Percentiles rank a stretch among this genome's conserved stretches.
Conservation (phyloP, 805 yeast species). For the Maudiozyma barnettii region DNA sequence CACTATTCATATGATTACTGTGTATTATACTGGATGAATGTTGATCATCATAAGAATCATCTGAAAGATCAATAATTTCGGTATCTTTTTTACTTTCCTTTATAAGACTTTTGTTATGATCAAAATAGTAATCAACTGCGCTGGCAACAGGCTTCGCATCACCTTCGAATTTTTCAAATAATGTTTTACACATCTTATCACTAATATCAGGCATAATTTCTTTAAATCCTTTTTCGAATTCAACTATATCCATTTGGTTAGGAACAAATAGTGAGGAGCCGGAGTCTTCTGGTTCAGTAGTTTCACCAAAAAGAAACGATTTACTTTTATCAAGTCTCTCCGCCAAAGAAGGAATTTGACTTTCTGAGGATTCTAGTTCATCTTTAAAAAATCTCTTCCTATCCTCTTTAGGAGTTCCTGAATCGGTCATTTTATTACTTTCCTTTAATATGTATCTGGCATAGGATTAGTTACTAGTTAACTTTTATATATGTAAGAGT, state of each 20-base stretch:
- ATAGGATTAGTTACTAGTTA: too few species aligned
- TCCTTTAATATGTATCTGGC: too few species aligned
- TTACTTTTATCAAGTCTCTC: conserved; percentile 9
- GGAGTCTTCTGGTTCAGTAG: conserved; percentile 2
- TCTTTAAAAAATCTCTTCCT: conserved; percentile 24
- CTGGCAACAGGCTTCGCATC: conserved; percentile 24
- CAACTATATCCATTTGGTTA: background rate
- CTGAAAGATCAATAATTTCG: background rate
- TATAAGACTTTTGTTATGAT: conserved; percentile 8
- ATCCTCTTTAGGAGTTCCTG: conserved; percentile 2
- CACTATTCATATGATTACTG: background rate
- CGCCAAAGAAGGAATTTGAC: conserved; percentile 6
- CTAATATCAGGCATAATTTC: conserved; percentile 31
- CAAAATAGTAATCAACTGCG: conserved; percentile 37
- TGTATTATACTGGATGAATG: background rate
- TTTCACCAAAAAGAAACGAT: conserved; percentile 15
- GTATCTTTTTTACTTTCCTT: too few species aligned
- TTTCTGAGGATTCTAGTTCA: conserved; percentile 22
- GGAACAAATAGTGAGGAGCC: conserved; percentile 1
- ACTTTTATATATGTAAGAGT: too few species aligned
- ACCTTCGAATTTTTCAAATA: conserved; percentile 25
- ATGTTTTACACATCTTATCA: conserved; percentile 9
- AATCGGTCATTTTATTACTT: background rate
- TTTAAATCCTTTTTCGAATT: conserved; percentile 27
- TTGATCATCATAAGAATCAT: background rate